Evolutionary conservation across 129 eudicot genomes (phyloP), one percentile per base, ranked within the genome.

Genomic region (Heracleum sosnowskyi): DNA sequence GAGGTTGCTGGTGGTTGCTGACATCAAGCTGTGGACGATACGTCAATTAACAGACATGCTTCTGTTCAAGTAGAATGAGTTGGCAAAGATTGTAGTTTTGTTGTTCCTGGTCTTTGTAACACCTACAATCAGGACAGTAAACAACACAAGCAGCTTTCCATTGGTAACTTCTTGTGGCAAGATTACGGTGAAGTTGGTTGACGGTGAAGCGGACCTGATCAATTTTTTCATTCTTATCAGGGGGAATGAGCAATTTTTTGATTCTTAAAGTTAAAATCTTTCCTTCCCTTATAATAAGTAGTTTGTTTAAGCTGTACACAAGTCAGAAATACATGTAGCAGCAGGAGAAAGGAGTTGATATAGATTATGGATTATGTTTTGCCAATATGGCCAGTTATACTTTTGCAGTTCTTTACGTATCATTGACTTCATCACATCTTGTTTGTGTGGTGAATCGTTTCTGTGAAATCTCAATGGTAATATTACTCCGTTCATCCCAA

Each of bases 1-100:
- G 96, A 93, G 87, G 94, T 90, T 82, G 94, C 90, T 41, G 77
- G 90, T 55, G 85, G 73, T 80, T 60, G 87, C 70, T 77, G 86
- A 76, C 81, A 82, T 79, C 41, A 62, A 69, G 53, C 78, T 85
- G 96, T 82, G 79, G 63, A 81, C 84, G 83, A n/a, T 39, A 40
- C 1, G 16, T 76, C 78, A 45, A 17, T 74, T 40, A 80, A 46
- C 76, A n/a, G 75, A 33, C 24, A 68, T 20, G 29, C 39, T 37
- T 44, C 79, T 78, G 77, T 31, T 31, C 10, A 15, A 28, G 11
- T 73, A 49, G 47, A 79, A 53, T n/a, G 64, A 49, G 70, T 69
- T 42, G 51, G n/a, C 15, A 62, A 77, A 41, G 68, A 45, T 73
- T 47, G 81, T 74, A 64, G 75, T 76, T 53, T 66, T 41, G 69